Evolutionary conservation across 331 rosid genomes (phyloP).

Genomic region (Prunus yedoensis): DNA sequence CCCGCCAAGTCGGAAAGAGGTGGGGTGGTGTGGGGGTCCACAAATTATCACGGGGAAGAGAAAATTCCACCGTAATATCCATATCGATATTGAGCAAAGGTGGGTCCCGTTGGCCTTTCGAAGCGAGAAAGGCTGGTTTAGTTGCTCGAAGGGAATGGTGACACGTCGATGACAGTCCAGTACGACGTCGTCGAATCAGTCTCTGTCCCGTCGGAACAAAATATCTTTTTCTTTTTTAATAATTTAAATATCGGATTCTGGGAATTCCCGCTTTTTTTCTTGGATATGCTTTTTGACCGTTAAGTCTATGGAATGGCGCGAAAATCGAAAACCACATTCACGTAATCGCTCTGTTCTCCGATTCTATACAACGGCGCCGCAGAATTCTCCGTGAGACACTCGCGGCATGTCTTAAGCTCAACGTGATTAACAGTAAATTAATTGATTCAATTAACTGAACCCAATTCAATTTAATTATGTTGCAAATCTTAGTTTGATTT

Average conservation of each 20-base stretch:
- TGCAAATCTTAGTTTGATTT: neutral
- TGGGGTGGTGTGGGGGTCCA: conserved; percentile 17
- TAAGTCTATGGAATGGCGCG: conserved; percentile 20
- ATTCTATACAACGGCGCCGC: conserved; percentile 48
- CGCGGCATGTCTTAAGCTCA: conserved; percentile 26
- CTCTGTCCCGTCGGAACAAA: neutral
- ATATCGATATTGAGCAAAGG: no score
- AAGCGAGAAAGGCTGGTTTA: neutral
- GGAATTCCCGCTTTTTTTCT: conserved; percentile 33
- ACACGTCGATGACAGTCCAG: neutral
- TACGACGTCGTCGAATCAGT: conserved; percentile 11
- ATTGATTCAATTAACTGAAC: neutral
- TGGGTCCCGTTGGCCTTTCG: conserved; percentile 22
- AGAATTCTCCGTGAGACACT: conserved; percentile 36
- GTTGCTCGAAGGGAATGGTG: no score
- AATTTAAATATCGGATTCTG: neutral
- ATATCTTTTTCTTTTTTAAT: neutral
- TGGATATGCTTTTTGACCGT: conserved; percentile 41
- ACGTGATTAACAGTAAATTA: conserved; percentile 7
- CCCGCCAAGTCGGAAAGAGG: conserved; percentile 32
- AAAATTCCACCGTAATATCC: neutral
- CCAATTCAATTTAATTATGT: neutral
- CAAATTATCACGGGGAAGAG: conserved; percentile 5
- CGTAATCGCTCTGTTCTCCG: neutral
- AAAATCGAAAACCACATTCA: conserved; percentile 28